A percentile compares a stretch with the other conserved stretches of the same genome.
Conservation (phyloP, 441 rosid species). For the Dalechampia spathulata region DNA sequence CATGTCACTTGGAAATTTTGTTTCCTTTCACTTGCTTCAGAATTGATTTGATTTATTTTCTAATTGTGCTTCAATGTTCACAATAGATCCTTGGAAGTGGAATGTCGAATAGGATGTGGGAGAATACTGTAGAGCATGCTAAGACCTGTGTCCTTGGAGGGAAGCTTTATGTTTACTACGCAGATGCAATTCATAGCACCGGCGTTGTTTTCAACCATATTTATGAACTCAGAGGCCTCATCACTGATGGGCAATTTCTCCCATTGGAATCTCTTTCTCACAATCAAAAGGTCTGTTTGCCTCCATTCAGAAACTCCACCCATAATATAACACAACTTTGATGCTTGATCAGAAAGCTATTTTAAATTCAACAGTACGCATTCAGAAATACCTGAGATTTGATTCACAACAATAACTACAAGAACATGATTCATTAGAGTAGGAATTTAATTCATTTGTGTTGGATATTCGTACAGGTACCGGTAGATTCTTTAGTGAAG, state of each 20-base stretch:
- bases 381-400: not conserved
- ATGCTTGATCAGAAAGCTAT: not conserved
- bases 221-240: slow-evolving; percentile 78
- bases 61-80: slow-evolving; percentile 8
- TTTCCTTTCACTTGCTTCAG: not conserved
- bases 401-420: not conserved
- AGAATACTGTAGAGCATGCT: slow-evolving; percentile 87
- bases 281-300: slow-evolving; percentile 61
- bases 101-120: slow-evolving; percentile 99
- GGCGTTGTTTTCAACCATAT: slow-evolving; percentile 88
- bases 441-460: slow-evolving; percentile 3
- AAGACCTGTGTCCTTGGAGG: slow-evolving; percentile 89
- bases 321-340: not conserved
- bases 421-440: not conserved
- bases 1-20: no score
- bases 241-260: slow-evolving; percentile 61
- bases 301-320: slow-evolving; percentile 1
- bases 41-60: slow-evolving; percentile 10
- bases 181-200: slow-evolving; percentile 46
- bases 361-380: not conserved
- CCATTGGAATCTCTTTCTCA: slow-evolving; percentile 72
- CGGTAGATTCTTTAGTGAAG: slow-evolving; percentile 80
- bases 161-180: slow-evolving; percentile 71
- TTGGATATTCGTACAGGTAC: slow-evolving; percentile 42
- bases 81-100: slow-evolving; percentile 92